Conservation (phyloP, 2,329 filamentous ascomycete species). For the Lachnellula occidentalis region DNA sequence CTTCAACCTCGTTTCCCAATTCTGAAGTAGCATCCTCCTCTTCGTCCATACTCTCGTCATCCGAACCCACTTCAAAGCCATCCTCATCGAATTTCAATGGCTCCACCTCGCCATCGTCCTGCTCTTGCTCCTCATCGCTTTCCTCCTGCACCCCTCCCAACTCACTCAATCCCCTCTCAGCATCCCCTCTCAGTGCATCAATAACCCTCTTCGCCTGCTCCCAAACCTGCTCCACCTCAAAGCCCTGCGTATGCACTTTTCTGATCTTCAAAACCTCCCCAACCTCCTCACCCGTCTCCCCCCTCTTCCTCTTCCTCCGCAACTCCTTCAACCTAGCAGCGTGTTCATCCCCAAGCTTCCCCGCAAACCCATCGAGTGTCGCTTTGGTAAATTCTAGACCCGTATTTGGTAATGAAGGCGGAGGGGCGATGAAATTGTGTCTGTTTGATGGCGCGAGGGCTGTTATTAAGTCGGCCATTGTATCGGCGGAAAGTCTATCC, state of each 20-base stretch:
- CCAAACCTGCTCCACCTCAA: constrained; percentile 86
- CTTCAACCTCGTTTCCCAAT: constrained; percentile 31
- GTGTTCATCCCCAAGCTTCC: constrained; percentile 68
- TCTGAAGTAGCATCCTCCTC: constrained; percentile 34
- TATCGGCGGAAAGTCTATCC: constrained; percentile 32
- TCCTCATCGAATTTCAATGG: constrained; percentile 36
- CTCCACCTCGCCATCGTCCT: constrained; percentile 33
- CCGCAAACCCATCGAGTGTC: constrained; percentile 72
- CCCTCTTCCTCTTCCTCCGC: constrained; percentile 73
- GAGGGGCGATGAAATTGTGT: constrained; percentile 66
- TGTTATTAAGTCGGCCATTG: constrained; percentile 22
- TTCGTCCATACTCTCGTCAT: constrained; percentile 29
- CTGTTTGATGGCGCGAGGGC: constrained; percentile 25
- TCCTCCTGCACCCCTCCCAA: constrained; percentile 24
- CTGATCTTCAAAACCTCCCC: constrained; percentile 63
- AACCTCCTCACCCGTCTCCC: constrained; percentile 41
- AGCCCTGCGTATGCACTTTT: constrained; percentile 80
- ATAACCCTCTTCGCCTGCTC: constrained; percentile 87
- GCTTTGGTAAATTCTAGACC: constrained; percentile 73
- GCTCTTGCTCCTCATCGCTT: constrained; percentile 30
- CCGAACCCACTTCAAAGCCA: constrained; percentile 33
- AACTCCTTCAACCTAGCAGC: constrained; percentile 59
- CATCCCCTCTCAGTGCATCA: constrained; percentile 52
- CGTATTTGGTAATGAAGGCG: constrained; percentile 58
- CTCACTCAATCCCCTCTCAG: constrained; percentile 42